Evolutionary conservation across 164 flowering plant genomes (phyloP), one percentile per base, ranked within the genome.

Genomic region (Chimonanthus praecox): DNA sequence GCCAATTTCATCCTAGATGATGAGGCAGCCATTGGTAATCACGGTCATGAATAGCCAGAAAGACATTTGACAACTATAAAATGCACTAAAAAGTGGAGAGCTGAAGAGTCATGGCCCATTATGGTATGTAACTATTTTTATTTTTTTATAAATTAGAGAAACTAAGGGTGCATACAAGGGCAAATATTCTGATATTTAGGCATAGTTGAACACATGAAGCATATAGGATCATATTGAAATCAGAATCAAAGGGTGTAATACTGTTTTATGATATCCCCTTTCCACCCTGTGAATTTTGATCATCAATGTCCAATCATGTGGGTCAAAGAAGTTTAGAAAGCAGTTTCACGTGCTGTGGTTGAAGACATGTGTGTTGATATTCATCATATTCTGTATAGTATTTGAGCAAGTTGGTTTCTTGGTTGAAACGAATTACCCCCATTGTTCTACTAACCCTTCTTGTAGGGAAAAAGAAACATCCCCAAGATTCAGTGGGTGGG

Each of bases 1-100:
- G 16, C 75, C 51, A 51, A 47, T 78, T 13, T 73, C 85, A 15
- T 65, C 78, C 50, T 85, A 80, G 75, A 78, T 83, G 73, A 70
- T 79, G 6, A 64, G 74, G 68, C 82, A 75, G 48, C 49, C 75
- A 9, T 76, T 60, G 7, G 7, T 13, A 33, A 33, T 33, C 1
- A 1, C 60, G 3, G 10, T 10, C 1, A 6, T 54, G 16, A 54
- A 54, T 11, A 54, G 60, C n/a, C 16, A 33, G 33, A n/a, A 13
- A 9, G n/a, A n/a, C 11, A 54, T 54, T 54, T 13, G 16, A 10
- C 60, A 54, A 3, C 11, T 54, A 11, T 54, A n/a, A 13, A 10
- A 3, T 11, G 10, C 60, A 54, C n/a, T 54, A n/a, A 54, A 10
- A 54, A 54, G 33, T 54, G 60, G 16, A 54, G 4, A 13, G 60